Evolutionary conservation across 495 filamentous ascomycete species (phyloP).

Genomic region (Lentithecium fluviatile): DNA sequence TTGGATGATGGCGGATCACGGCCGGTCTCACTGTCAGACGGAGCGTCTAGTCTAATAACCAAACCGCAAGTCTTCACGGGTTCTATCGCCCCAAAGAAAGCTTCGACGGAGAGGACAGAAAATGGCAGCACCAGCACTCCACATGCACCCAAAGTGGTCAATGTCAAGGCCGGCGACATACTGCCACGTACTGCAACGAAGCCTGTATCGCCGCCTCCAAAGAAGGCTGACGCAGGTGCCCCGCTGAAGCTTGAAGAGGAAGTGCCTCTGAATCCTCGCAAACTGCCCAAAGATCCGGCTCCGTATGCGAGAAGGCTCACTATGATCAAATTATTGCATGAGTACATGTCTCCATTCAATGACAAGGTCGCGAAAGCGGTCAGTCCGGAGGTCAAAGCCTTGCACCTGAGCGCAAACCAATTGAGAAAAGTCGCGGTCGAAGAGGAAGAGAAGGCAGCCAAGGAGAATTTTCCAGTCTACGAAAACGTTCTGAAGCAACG

Average conservation of each 20-base stretch:
- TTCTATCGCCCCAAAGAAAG: neutral
- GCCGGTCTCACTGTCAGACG: neutral
- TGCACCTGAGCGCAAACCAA: constrained; percentile 65
- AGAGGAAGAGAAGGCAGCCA: constrained; percentile 76
- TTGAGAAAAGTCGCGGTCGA: constrained; percentile 77
- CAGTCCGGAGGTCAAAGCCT: constrained; percentile 55
- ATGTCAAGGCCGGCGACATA: neutral
- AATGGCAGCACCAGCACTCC: constrained; percentile 33
- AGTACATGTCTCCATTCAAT: constrained; percentile 71
- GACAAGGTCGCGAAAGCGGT: constrained; percentile 50
- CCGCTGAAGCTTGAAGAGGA: constrained; percentile 4
- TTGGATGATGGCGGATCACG: neutral
- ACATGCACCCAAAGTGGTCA: neutral
- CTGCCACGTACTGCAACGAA: constrained; percentile 3
- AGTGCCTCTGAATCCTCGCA: constrained; percentile 74
- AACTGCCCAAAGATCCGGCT: constrained; percentile 69
- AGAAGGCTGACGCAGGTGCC: constrained; percentile 41
- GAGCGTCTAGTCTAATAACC: neutral
- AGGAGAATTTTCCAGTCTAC: constrained; percentile 66
- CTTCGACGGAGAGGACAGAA: constrained; percentile 2
- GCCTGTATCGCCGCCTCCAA: constrained; percentile 36
- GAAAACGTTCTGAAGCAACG: constrained; percentile 75
- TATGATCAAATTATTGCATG: constrained; percentile 71
- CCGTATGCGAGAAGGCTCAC: constrained; percentile 64
- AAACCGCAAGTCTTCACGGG: constrained; percentile 1